Percentiles rank a stretch among this genome's conserved stretches.
Evolutionary conservation across 1,284 basidiomycete species (phyloP).

Genomic region (Ganoderma lingzhi): DNA sequence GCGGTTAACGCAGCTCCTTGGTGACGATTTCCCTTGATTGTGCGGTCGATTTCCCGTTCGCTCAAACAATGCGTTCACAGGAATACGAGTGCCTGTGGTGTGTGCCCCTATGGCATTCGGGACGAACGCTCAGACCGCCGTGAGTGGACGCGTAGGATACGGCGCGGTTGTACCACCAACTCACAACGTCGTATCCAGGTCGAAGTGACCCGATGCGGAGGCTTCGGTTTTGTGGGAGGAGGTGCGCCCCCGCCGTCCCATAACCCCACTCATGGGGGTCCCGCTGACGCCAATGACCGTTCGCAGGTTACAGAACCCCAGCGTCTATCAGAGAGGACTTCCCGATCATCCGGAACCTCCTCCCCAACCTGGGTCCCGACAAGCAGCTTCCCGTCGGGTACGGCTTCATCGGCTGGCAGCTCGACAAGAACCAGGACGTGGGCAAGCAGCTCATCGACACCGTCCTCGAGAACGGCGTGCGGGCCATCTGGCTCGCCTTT

Average conservation of each 20-base stretch:
- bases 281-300: not conserved
- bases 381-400: slow-evolving; percentile 67
- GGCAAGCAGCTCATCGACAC: slow-evolving; percentile 52
- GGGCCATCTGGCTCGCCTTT: slow-evolving; percentile 78
- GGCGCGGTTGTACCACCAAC: not conserved
- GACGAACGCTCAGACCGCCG: slow-evolving; percentile 68
- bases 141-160: slow-evolving; percentile 25
- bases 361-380: slow-evolving; percentile 42
- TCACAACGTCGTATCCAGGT: slow-evolving; percentile 35
- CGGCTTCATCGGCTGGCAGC: slow-evolving; percentile 76
- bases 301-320: slow-evolving; percentile 34
- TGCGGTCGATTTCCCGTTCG: not conserved
- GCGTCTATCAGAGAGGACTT: slow-evolving; percentile 58
- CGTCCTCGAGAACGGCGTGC: slow-evolving; percentile 63
- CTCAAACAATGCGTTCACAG: slow-evolving; percentile 4
- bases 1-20: slow-evolving; percentile 45
- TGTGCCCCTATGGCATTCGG: slow-evolving; percentile 75
- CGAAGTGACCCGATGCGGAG: slow-evolving; percentile 67
- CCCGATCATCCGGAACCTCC: slow-evolving; percentile 50
- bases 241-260: slow-evolving; percentile 46
- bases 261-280: not conserved
- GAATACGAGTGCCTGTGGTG: slow-evolving; percentile 63
- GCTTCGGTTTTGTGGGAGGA: slow-evolving; percentile 73
- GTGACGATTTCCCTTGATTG: slow-evolving; percentile 19
- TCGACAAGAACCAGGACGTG: slow-evolving; percentile 60